phyloP scores from a whole-genome alignment of 495 filamentous ascomycete genomes.

The Jackrogersella minutella region DNA sequence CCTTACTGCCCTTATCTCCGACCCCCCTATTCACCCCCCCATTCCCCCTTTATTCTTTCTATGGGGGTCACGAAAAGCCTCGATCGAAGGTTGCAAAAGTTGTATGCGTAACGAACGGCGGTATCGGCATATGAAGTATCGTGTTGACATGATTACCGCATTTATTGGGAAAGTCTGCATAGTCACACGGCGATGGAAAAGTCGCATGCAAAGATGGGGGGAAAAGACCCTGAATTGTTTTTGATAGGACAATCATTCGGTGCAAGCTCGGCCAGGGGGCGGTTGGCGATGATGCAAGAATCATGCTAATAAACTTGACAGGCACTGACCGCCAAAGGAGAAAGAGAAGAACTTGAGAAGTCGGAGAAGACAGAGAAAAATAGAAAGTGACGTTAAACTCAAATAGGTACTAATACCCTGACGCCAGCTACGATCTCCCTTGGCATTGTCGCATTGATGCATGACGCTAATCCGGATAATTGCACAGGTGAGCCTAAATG shows the following conservation, averaged over 20 bases:
- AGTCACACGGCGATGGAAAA: conserved; percentile 40
- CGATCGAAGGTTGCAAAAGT: conserved; percentile 19
- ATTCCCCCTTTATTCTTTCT: neutral
- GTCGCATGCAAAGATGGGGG: conserved; percentile 35
- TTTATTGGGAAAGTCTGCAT: conserved; percentile 37
- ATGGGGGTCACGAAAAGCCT: conserved; percentile 27
- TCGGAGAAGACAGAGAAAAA: neutral
- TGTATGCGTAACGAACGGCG: conserved; percentile 22
- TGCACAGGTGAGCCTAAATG: conserved; percentile 17
- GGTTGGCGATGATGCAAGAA: conserved; percentile 44
- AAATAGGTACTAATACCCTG: conserved; percentile 32
- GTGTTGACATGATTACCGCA: conserved; percentile 35
- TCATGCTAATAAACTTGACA: conserved; percentile 41
- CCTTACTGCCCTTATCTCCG: neutral
- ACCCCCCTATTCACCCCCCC: neutral
- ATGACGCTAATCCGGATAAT: conserved; percentile 25
- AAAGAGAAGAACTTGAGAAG: conserved; percentile 21
- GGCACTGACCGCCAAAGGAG: conserved; percentile 42
- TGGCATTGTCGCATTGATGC: conserved; percentile 27
- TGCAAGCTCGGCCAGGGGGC: conserved; percentile 45
- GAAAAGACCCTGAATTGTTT: conserved; percentile 21
- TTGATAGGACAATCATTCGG: conserved; percentile 41
- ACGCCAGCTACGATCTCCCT: conserved; percentile 18
- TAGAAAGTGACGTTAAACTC: conserved; percentile 39
- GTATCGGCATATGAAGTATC: conserved; percentile 40